Base-by-base conservation (phyloP, 139 green algal species). In the Coelastrella sp. region DNA sequence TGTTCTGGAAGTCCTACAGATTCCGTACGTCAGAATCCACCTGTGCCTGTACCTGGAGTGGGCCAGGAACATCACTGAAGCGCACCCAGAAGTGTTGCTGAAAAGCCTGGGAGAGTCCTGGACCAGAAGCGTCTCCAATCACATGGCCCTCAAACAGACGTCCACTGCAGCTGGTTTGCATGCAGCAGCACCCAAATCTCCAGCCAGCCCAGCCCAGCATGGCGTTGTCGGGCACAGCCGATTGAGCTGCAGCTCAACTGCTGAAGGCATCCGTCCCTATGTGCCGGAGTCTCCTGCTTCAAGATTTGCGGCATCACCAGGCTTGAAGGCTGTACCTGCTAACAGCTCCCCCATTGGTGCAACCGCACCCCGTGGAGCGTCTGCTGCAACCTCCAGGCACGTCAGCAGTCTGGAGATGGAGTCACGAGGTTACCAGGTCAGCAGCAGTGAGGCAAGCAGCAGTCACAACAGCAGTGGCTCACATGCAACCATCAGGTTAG, bases 21-120 rank as follows among this genome's bases (percentile, higher is more conserved):
- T 79, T 32, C 86, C 86, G 3, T 90, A 80, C 58, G 77, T 90
- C 23, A 86, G 59, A 76, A 22, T 32, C 20, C 85, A 90, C 74
- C 73, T 90, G 57, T 32, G 32, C 47, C 60, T 47, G 20, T 91
- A 91, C 79, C 65, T 91, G 54, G 78, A 91, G 10, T 91, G 87
- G 87, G 78, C 87, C 0, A 64, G 79, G 2, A 60, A 78, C 23
- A 78, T 91, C 17, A 77, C 87, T 3, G 78, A 91, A 13, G 87
- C 87, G 10, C 87, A 86, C 20, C 87, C 79, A 54, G 78, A 87
- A n/a, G n/a, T 83, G 6, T 54, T 90, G 73, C 73, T 85, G 16
- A 20, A 74, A 7, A 77, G 74, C 32, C 20, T 90, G n/a, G 73
- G 61, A 23, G 86, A 71, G 23, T 7, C 47, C 7, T 79, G 66